Evolutionary conservation across 352 stramenopile species (phyloP), one percentile per base, ranked within the genome.

Genomic region (Thraustochytrium striatum): DNA sequence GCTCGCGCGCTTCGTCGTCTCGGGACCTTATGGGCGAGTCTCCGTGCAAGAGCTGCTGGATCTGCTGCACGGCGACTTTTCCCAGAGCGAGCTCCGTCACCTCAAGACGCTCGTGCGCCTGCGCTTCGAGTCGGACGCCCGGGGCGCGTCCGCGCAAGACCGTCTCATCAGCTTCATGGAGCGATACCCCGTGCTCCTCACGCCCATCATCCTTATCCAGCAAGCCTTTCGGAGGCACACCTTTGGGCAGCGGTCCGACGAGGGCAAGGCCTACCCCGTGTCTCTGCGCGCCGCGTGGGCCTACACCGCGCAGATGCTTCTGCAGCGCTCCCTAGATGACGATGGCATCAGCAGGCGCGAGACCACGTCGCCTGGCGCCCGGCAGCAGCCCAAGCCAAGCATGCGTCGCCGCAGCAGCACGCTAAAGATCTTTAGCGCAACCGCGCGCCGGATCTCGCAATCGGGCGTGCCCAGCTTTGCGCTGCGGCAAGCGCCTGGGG

Each of bases 131-230:
- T 43, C 52, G 9, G 32, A 68, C 21, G 50, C 30, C 25, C 25
- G 25, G 16, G 47, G 47, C 25, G 47, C 47, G 16, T 21, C 47
- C 16, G 25, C 16, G 19, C n/a, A 21, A 13, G 25, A 68, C 21
- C 13, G 13, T 32, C 0, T 75, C 11, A n/a, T 61, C 7, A 9
- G 13, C 50, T 75, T 70, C 36, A n/a, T 75, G 3, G 7, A 55
- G 50, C 35, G 25, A 25, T 75, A 75, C 30, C 65, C 65, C 9
- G 68, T 75, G 1, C 52, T 75, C 25, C 30, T 75, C n/a, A 43
- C 36, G 8, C 65, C 65, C 25, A 39, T 75, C 5, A 21, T 75
- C 5, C 52, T 75, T n/a, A 30, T 75, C 16, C 65, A 75, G 41
- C 58, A 61, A 25, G 35, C 52, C 1, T 41, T 75, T 8, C 47